phyloP scores from a whole-genome alignment of 1,139 yeast species.

The Lodderomyces metapsilosis region DNA sequence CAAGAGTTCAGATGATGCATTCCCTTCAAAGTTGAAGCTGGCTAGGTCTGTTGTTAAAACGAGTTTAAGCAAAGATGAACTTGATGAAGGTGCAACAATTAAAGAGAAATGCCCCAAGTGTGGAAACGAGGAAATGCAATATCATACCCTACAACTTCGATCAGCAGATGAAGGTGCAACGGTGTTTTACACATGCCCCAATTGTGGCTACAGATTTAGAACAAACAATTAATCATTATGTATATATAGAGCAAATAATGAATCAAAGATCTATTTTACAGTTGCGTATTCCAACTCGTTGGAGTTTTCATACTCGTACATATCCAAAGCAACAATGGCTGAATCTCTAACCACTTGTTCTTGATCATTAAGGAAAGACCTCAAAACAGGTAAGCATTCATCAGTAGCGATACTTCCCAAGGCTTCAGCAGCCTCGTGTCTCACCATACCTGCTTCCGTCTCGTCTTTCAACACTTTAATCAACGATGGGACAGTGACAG shows the following conservation, averaged over 20 bases:
- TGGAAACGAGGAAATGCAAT: conserved; percentile 97
- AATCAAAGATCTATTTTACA: conserved; percentile 6
- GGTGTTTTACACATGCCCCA: conserved; percentile 90
- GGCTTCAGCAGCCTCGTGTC: conserved; percentile 99
- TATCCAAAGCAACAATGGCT: conserved; percentile 94
- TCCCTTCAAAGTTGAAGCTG: conserved; percentile 79
- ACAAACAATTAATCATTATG: conserved; percentile 62
- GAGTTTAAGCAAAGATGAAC: conserved; percentile 67
- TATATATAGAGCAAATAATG: neutral
- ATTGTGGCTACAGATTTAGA: conserved; percentile 90
- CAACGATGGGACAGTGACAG: conserved; percentile 86
- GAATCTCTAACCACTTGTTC: conserved; percentile 93
- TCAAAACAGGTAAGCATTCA: conserved; percentile 85
- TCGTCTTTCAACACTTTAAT: conserved; percentile 75
- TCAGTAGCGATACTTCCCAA: conserved; percentile 97
- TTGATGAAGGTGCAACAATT: conserved; percentile 93
- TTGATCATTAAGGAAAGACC: conserved; percentile 73
- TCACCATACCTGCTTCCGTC: conserved; percentile 93
- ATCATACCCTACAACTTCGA: conserved; percentile 92
- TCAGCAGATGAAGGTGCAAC: conserved; percentile 99
- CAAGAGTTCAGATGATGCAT: conserved; percentile 83
- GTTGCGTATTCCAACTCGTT: conserved; percentile 78
- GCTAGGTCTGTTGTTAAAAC: conserved; percentile 92
- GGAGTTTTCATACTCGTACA: conserved; percentile 95
- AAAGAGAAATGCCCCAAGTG: conserved; percentile 97